Evolutionary conservation across 108 stramenopile genomes (phyloP), one percentile per base, ranked within the genome.

Genomic region (Stephanodiscus minutulus): DNA sequence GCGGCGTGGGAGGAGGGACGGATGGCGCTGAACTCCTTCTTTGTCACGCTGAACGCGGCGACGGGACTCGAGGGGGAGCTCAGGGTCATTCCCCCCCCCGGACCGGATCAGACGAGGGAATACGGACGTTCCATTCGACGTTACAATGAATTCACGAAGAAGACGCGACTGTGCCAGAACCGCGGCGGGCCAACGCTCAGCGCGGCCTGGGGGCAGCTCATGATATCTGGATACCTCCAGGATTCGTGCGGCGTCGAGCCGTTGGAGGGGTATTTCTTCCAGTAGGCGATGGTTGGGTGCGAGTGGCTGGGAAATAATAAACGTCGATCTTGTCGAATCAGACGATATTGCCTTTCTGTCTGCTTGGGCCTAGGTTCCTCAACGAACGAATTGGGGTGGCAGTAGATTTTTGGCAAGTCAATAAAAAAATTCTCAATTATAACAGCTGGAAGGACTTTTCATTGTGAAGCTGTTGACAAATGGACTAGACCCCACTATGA

Each of bases 121-220:
- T 91, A 94, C 73, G 93, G 93, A 28, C 61, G 93, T 39, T 87
- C 85, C 54, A 74, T 81, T 39, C 53, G 86, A 25, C 74, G 85
- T 20, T 94, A 89, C 71, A 75, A 88, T 66, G 90, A 94, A 18
- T 72, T 89, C 18, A 75, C 86, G 64, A 94, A 94, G 55, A 94
- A 94, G 80, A 89, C 86, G 43, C 91, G 91, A 50, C 66, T 90
- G 11, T 94, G 93, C 72, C 91, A 91, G 61, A 94, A 94, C 77
- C 73, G 93, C n/a, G 86, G 86, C 7, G 86, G 86, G 7, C 86
- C 86, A 6, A 66, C 83, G 3, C 46, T 87, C 17, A 47, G 73
- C 13, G 74, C 80, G 25, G 93, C 91, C 10, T 94, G 93, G 93
- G 93, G 93, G 7, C 83, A 87, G 59, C 75, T 91, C 28, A 91